phyloP scores from a whole-genome alignment of 2,329 filamentous ascomycete species.

The Diaporthe destruens region DNA sequence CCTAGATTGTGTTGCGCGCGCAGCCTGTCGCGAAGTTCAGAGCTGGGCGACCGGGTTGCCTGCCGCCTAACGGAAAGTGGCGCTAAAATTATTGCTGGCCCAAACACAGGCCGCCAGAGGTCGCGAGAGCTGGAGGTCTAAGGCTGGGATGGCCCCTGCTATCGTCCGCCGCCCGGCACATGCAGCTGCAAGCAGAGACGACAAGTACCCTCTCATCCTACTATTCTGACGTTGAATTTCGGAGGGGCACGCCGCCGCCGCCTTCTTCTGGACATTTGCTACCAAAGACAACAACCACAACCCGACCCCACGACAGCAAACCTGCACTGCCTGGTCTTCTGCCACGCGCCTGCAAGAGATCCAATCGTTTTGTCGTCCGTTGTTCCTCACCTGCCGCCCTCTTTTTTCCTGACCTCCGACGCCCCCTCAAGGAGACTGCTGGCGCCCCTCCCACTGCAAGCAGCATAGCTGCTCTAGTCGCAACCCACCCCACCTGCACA shows the following conservation, averaged over 20 bases:
- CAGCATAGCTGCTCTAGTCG: constrained; percentile 39
- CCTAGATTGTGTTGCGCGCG: constrained; percentile 26
- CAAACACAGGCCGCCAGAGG: constrained; percentile 7
- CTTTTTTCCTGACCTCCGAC: constrained; percentile 25
- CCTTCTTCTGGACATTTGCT: constrained; percentile 24
- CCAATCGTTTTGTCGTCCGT: constrained; percentile 2
- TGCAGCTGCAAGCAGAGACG: constrained; percentile 33
- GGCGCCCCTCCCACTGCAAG: constrained; percentile 35
- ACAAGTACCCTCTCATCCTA: constrained; percentile 32
- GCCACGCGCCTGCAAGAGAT: constrained; percentile 24
- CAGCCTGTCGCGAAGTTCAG: constrained; percentile 36
- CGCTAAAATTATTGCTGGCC: constrained; percentile 37
- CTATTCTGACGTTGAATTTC: constrained; percentile 41
- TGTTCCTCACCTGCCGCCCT: constrained; percentile 15
- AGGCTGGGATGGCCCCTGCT: constrained; percentile 11
- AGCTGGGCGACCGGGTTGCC: constrained; percentile 10
- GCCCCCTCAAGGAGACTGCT: constrained; percentile 13
- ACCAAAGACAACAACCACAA: constrained; percentile 1
- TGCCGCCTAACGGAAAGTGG: constrained; percentile 35
- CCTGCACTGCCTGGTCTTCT: constrained; percentile 5
- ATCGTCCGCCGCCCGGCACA: not conserved
- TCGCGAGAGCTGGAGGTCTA: no score
- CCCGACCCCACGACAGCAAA: constrained; percentile 6
- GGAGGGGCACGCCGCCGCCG: constrained; percentile 39
- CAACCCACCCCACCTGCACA: constrained; percentile 43